Evolutionary conservation across 208 protist genomes (phyloP).

Genomic region (Trichomonas vaginalis): DNA sequence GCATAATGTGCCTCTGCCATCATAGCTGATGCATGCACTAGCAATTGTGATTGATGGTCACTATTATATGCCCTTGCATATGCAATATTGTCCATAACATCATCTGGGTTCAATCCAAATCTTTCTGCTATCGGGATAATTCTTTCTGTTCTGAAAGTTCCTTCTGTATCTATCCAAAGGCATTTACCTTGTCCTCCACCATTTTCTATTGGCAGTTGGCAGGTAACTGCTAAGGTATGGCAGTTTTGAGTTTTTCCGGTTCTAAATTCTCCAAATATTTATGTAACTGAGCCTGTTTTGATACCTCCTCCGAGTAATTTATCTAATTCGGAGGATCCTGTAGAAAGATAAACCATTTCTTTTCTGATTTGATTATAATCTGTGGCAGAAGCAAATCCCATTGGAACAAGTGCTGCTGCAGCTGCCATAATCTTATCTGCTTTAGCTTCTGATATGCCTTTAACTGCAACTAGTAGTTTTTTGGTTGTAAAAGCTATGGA

Average conservation of each 20-base stretch:
- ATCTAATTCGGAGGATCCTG: conserved; percentile 65
- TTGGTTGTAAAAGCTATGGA: conserved; percentile 80
- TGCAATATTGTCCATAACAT: conserved; percentile 93
- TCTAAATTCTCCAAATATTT: conserved; percentile 83
- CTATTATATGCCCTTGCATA: conserved; percentile 95
- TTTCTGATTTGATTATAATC: conserved; percentile 69
- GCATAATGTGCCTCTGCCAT: conserved; percentile 86
- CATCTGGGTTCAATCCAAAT: conserved; percentile 75
- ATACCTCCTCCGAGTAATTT: conserved; percentile 63
- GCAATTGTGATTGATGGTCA: conserved; percentile 72
- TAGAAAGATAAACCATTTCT: conserved; percentile 86
- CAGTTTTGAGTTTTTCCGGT: conserved; percentile 96
- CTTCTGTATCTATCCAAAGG: conserved; percentile 97
- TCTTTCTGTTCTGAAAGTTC: conserved; percentile 87
- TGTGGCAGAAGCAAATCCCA: conserved; percentile 88
- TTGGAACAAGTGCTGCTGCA: conserved; percentile 77
- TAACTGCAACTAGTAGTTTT: conserved; percentile 77
- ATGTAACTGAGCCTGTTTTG: conserved; percentile 93
- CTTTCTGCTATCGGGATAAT: conserved; percentile 57
- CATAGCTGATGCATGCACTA: conserved; percentile 62
- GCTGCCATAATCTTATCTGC: conserved; percentile 82
- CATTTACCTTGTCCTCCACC: conserved; percentile 70
- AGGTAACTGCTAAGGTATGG: conserved; percentile 93
- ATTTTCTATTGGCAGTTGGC: conserved; percentile 50
- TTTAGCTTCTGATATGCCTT: conserved; percentile 92